A percentile compares a stretch with the other conserved stretches of the same genome.
phyloP scores from a whole-genome alignment of 2,329 filamentous ascomycete genomes.

The Lojkania enalia region DNA sequence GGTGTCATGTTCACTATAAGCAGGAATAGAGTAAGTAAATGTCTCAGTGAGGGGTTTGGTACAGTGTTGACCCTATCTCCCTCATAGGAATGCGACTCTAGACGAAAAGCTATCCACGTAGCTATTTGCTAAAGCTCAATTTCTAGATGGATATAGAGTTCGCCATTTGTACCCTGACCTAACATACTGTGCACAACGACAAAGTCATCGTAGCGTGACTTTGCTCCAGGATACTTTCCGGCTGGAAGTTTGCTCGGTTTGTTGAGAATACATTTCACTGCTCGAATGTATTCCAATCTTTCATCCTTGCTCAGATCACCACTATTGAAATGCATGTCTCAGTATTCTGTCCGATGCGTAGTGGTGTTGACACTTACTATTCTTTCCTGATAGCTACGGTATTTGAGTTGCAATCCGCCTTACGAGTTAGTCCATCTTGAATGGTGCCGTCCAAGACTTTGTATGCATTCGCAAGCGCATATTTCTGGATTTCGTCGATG shows the following conservation, averaged over 20 bases:
- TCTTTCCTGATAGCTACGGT: slow-evolving; percentile 50
- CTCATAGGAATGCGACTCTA: too few relatives aligned
- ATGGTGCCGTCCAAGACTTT: slow-evolving; percentile 35
- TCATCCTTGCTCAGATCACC: slow-evolving; percentile 34
- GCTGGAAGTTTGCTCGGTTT: slow-evolving; percentile 31
- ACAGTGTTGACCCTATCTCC: too few relatives aligned
- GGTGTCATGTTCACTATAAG: slow-evolving; percentile 41
- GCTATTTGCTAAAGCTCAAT: too few relatives aligned
- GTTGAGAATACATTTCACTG: slow-evolving; percentile 36
- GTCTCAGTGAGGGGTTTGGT: too few relatives aligned
- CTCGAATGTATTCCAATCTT: slow-evolving; percentile 37
- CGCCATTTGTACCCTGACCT: too few relatives aligned
- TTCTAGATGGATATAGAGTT: background rate
- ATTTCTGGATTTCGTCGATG: slow-evolving; percentile 29
- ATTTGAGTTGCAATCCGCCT: slow-evolving; percentile 40
- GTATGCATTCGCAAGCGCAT: slow-evolving; percentile 32
- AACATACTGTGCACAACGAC: slow-evolving; percentile 34
- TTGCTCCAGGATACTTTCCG: slow-evolving; percentile 34
- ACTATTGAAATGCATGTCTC: slow-evolving; percentile 16
- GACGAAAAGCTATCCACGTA: too few relatives aligned
- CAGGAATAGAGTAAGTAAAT: too few relatives aligned
- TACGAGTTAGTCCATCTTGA: slow-evolving; percentile 29
- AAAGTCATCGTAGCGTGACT: slow-evolving; percentile 41
- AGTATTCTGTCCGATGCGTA: background rate
- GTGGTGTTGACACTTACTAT: slow-evolving; percentile 39